Conservation (phyloP, 1,139 yeast genomes). For the Nematodospora anomalae region DNA sequence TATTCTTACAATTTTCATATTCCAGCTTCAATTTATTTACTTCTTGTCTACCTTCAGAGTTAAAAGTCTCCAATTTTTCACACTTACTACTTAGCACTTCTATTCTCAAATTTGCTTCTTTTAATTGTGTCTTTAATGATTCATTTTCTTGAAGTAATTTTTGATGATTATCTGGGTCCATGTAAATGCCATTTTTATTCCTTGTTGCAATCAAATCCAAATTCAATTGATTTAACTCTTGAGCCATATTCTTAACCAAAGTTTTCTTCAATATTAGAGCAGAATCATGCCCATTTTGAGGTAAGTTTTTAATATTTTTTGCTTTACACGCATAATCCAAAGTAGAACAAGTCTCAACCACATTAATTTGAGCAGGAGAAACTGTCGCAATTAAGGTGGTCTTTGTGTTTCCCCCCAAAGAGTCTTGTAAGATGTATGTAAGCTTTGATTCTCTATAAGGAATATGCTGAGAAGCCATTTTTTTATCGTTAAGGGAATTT, state of each 20-base stretch:
- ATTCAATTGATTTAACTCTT: constrained; percentile 54
- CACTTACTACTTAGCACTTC: constrained; percentile 17
- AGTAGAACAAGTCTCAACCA: constrained; percentile 81
- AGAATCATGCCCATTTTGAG: constrained; percentile 57
- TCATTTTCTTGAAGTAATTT: constrained; percentile 40
- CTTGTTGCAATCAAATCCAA: constrained; percentile 64
- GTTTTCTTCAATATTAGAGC: constrained; percentile 57
- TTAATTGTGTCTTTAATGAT: constrained; percentile 25
- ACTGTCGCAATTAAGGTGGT: constrained; percentile 81
- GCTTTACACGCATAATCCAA: constrained; percentile 85
- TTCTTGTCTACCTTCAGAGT: constrained; percentile 11
- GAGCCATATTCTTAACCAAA: constrained; percentile 55
- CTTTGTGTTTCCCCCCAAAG: constrained; percentile 79
- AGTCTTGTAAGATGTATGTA: constrained; percentile 76
- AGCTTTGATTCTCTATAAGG: constrained; percentile 87
- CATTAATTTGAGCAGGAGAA: constrained; percentile 71
- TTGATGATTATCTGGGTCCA: constrained; percentile 59
- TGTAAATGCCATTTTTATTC: constrained; percentile 59
- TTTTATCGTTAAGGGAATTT: constrained; percentile 51
- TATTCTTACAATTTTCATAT: constrained; percentile 7
- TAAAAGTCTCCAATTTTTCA: constrained; percentile 11
- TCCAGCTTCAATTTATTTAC: constrained; percentile 10
- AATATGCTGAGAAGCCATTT: constrained; percentile 44
- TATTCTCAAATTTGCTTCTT: constrained; percentile 20
- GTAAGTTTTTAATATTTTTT: constrained; percentile 71